Evolutionary conservation across 106 monocot genomes (phyloP).

Genomic region (Platanthera guangdongensis): DNA sequence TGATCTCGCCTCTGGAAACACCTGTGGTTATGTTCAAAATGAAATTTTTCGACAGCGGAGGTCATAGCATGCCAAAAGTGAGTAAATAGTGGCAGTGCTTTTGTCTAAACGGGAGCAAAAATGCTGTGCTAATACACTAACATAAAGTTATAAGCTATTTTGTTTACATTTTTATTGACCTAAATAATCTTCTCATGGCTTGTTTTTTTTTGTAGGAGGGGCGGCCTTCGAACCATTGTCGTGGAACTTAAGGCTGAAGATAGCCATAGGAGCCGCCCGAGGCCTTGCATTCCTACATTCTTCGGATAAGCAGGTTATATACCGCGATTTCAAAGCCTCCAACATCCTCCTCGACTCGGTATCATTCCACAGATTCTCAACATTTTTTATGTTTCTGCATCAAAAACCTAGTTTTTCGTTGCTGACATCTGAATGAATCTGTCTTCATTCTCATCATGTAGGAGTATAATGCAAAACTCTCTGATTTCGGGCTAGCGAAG

Average conservation of each 20-base stretch:
- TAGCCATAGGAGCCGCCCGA: conserved; percentile 22
- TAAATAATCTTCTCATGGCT: too few relatives aligned
- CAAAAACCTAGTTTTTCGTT: background rate
- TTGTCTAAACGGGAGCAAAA: too few relatives aligned
- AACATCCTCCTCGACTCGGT: conserved; percentile 27
- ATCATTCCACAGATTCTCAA: background rate
- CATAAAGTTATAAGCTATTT: too few relatives aligned
- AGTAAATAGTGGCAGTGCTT: too few relatives aligned
- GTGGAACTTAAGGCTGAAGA: conserved; percentile 22
- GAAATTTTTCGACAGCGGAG: too few relatives aligned
- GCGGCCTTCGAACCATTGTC: conserved; percentile 17
- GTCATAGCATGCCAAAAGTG: too few relatives aligned
- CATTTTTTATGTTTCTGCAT: too few relatives aligned
- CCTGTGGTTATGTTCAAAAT: too few relatives aligned
- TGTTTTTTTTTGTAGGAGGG: conserved; percentile 8
- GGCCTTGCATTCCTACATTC: conserved; percentile 24
- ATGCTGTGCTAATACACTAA: too few relatives aligned
- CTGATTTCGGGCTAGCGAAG: conserved; percentile 6
- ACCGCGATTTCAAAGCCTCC: conserved; percentile 23
- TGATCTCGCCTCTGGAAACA: too few relatives aligned
- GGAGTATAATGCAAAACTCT: conserved; percentile 9
- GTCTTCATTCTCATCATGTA: background rate
- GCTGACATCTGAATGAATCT: background rate
- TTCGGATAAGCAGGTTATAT: conserved; percentile 16
- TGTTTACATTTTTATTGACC: too few relatives aligned